phyloP scores from a whole-genome alignment of 2,329 filamentous ascomycete genomes.

The Byssoonygena ceratinophila region DNA sequence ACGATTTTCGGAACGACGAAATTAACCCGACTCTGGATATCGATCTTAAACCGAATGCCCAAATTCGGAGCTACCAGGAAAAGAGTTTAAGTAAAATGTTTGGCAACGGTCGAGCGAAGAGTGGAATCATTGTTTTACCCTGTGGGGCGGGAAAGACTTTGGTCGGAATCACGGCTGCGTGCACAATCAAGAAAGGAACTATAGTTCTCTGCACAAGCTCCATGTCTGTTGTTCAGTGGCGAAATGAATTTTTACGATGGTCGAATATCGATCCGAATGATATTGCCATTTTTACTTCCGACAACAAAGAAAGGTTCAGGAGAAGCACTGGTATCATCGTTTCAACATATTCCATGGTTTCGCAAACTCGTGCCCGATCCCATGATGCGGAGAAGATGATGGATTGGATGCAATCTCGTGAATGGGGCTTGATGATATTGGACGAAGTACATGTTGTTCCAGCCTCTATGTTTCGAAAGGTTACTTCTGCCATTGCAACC shows the following conservation, averaged over 20 bases:
- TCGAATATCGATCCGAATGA: slow-evolving; percentile 94
- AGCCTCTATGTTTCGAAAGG: slow-evolving; percentile 88
- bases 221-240: slow-evolving; percentile 97
- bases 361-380: slow-evolving; percentile 72
- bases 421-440: slow-evolving; percentile 95
- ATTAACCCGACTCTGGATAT: slow-evolving; percentile 87
- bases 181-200: slow-evolving; percentile 92
- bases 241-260: slow-evolving; percentile 94
- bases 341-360: slow-evolving; percentile 98
- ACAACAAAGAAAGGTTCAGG: slow-evolving; percentile 76
- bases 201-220: slow-evolving; percentile 93
- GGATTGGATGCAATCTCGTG: slow-evolving; percentile 75
- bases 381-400: slow-evolving; percentile 96
- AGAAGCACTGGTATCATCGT: slow-evolving; percentile 92
- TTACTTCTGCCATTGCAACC: slow-evolving; percentile 84
- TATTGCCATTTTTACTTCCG: slow-evolving; percentile 88
- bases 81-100: slow-evolving; percentile 99
- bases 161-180: slow-evolving; percentile 95
- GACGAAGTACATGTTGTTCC: slow-evolving; percentile 98
- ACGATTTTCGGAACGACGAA: slow-evolving; percentile 88
- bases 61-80: slow-evolving; percentile 91
- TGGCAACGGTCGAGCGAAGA: slow-evolving; percentile 92
- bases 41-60: slow-evolving; percentile 75
- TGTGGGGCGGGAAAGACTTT: slow-evolving; percentile 96
- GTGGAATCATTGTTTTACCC: slow-evolving; percentile 90